Conservation (phyloP, 2,329 filamentous ascomycete species). For the Aspergillus phoenicis region DNA sequence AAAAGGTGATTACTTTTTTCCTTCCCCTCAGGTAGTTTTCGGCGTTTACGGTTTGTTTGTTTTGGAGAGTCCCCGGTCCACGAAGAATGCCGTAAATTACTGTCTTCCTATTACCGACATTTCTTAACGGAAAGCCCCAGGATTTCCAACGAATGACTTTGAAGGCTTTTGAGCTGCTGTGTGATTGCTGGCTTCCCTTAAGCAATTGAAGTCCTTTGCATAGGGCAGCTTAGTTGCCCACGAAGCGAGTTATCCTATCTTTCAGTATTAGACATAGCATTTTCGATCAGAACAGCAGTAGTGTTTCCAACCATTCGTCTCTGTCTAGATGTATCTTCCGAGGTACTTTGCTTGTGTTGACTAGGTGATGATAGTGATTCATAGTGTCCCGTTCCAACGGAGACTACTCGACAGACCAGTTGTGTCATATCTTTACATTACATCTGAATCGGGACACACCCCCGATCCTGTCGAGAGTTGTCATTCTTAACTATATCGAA, state of each 20-base stretch:
- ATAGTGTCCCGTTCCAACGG: background rate
- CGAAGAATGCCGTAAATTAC: conserved; percentile 1
- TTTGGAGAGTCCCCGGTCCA: background rate
- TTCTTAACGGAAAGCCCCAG: background rate
- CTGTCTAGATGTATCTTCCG: background rate
- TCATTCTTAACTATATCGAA: background rate
- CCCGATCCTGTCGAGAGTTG: background rate
- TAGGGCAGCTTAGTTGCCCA: background rate
- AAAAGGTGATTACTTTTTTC: conserved; percentile 2
- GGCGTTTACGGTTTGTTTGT: conserved; percentile 4
- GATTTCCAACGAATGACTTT: background rate
- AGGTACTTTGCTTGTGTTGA: background rate
- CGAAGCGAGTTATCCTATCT: too few relatives aligned
- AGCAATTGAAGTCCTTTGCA: background rate
- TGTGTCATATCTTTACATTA: background rate
- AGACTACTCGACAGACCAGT: background rate
- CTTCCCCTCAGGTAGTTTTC: background rate
- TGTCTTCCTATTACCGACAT: background rate
- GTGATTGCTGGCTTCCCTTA: background rate
- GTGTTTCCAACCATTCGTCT: background rate
- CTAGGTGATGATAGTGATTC: background rate
- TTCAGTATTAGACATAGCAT: too few relatives aligned
- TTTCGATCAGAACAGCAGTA: background rate
- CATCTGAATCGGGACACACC: background rate
- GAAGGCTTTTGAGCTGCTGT: background rate